Evolutionary conservation across 1,284 basidiomycete species (phyloP), one percentile per base, ranked within the genome.

Genomic region (Heterobasidion irregulare): DNA sequence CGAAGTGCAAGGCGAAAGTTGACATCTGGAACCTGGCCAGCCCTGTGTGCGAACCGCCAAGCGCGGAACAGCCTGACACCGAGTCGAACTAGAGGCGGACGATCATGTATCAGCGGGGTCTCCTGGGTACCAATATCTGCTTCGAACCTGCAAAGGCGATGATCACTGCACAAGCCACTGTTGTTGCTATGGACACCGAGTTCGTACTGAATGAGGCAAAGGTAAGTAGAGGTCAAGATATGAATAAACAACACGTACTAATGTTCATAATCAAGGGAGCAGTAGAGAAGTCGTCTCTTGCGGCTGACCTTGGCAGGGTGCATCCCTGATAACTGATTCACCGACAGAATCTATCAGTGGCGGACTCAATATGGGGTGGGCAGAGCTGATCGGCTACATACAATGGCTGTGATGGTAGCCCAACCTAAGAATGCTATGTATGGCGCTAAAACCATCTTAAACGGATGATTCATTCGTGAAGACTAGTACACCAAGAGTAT

Each of bases 231-330:
- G 16, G 2, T 35, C n/a, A n/a, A n/a, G 38, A 41, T 12, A 41
- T 34, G 19, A 45, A 36, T 33, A 26, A 13, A 44, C 38, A 38
- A 47, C 52, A 64, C 76, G 57, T 56, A 75, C 72, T 68, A 59
- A 18, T 61, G 58, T 52, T 66, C 59, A 7, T 61, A 60, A 41
- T 63, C 60, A 15, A 70, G 59, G 4, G 69, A 69, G 54, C 77
- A 79, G 64, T 78, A 79, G 50, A 79, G 55, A 33, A 71, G 71
- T 18, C 59, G 58, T 60, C 76, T 76, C 51, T 64, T 63, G 13
- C 67, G 63, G 19, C 57, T 63, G 32, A 75, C 63, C 1, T 62
- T 60, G 2, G 64, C 58, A 35, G 71, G 68, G 19, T 65, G 57
- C 56, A 58, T 58, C 16, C 61, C 57, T 41, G 38, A 41, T 41